Evolutionary conservation across 495 filamentous ascomycete species (phyloP).

Genomic region (Hamigera avellanea): DNA sequence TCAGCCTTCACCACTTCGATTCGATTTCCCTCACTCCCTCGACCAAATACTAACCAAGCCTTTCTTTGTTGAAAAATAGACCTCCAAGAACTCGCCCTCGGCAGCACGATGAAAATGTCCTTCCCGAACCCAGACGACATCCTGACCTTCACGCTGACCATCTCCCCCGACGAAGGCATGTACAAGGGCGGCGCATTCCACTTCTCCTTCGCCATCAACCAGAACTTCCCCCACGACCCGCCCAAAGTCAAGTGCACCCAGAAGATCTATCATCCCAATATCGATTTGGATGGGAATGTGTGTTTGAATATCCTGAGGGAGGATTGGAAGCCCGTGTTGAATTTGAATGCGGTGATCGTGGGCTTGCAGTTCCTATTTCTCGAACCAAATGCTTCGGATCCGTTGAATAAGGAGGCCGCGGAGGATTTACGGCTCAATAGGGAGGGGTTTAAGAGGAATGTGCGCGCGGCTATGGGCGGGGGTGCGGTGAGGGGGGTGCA

Average conservation of each 20-base stretch:
- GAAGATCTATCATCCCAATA: constrained; percentile 99
- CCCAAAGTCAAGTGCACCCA: constrained; percentile 96
- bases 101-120: constrained; percentile 80
- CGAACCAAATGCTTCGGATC: constrained; percentile 91
- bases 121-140: constrained; percentile 96
- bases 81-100: constrained; percentile 81
- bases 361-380: constrained; percentile 96
- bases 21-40: neutral
- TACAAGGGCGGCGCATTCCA: constrained; percentile 84
- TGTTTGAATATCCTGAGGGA: constrained; percentile 94
- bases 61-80: constrained; percentile 39
- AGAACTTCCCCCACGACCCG: constrained; percentile 94
- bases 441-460: constrained; percentile 86
- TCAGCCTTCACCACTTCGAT: constrained; percentile 15
- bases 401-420: constrained; percentile 96
- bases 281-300: constrained; percentile 94
- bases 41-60: constrained; percentile 1
- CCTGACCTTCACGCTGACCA: constrained; percentile 86
- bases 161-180: constrained; percentile 96
- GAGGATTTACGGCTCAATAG: constrained; percentile 77
- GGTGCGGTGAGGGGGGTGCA: constrained; percentile 57
- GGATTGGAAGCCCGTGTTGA: constrained; percentile 98
- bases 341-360: constrained; percentile 92
- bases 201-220: constrained; percentile 85
- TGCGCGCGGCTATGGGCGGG: constrained; percentile 69